A percentile compares a stretch with the other conserved stretches of the same genome.
These are phyloP conservation scores for Colletotrichum tofieldiae DNA, from an alignment of 2,329 filamentous ascomycete species.

Conservation along the genomic window DNA sequence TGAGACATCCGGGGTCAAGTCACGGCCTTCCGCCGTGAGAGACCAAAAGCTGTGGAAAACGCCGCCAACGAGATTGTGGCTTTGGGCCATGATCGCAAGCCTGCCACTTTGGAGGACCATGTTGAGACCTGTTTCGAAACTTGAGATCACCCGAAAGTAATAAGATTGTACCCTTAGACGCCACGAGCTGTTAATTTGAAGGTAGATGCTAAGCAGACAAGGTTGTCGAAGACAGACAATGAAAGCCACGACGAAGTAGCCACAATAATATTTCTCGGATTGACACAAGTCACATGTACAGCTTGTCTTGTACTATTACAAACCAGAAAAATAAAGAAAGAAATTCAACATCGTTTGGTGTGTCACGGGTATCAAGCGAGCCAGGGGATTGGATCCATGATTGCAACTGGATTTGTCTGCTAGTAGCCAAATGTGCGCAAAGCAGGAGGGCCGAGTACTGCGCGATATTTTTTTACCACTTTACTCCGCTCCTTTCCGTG, in stretches of 20 bases:
- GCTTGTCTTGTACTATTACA: background rate
- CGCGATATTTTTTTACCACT: too few species aligned
- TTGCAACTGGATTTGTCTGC: background rate
- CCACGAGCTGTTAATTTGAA: too few species aligned
- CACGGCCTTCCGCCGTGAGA: background rate
- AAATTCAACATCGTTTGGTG: background rate
- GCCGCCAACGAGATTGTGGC: background rate
- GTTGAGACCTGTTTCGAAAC: too few species aligned
- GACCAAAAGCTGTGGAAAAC: conserved; percentile 18
- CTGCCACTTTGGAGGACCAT: too few species aligned
- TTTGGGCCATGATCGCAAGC: background rate
- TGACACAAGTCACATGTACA: background rate
- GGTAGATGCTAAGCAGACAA: too few species aligned
- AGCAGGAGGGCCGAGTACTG: too few species aligned
- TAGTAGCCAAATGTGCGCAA: background rate
- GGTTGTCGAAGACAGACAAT: too few species aligned
- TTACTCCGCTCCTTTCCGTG: background rate
- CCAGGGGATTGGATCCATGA: background rate
- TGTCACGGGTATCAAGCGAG: background rate
- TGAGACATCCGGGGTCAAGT: background rate
- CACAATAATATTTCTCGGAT: background rate
- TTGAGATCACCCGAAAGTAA: too few species aligned
- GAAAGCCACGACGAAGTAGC: too few species aligned
- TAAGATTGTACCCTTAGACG: too few species aligned
- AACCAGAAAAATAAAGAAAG: background rate